Conservation (phyloP, 2,329 filamentous ascomycete genomes). For the Clathrospora elynae region DNA sequence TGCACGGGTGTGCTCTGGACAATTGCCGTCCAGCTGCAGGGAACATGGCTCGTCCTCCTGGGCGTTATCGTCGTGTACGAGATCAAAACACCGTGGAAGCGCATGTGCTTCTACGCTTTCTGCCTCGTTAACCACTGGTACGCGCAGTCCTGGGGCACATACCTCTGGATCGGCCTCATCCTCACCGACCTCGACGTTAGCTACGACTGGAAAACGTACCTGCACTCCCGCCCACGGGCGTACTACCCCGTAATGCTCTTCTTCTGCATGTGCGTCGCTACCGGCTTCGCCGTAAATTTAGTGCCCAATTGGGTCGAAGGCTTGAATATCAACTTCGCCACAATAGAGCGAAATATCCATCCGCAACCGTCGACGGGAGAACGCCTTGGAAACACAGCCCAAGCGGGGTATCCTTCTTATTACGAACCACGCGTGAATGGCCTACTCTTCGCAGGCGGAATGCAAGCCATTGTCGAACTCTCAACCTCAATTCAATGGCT, state of each 20-base stretch:
- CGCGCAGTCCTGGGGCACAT: conserved; percentile 53
- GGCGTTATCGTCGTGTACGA: conserved; percentile 53
- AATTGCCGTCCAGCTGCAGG: conserved; percentile 56
- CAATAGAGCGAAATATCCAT: conserved; percentile 52
- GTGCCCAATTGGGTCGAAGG: conserved; percentile 45
- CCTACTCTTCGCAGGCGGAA: conserved; percentile 49
- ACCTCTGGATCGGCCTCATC: conserved; percentile 53
- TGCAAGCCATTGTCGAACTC: conserved; percentile 47
- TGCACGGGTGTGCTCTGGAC: conserved; percentile 59
- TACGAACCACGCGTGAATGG: conserved; percentile 53
- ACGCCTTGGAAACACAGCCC: conserved; percentile 41
- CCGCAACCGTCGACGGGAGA: conserved; percentile 50
- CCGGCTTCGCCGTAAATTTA: conserved; percentile 47
- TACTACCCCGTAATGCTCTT: conserved; percentile 49
- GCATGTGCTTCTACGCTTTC: conserved; percentile 53
- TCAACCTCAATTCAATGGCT: conserved; percentile 49
- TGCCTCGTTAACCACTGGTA: conserved; percentile 55
- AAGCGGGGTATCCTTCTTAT: conserved; percentile 51
- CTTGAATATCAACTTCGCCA: conserved; percentile 45
- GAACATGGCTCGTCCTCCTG: conserved; percentile 53
- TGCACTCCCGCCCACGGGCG: conserved; percentile 41
- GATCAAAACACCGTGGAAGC: conserved; percentile 54
- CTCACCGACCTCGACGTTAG: conserved; percentile 56
- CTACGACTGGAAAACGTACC: conserved; percentile 51
- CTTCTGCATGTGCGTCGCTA: conserved; percentile 36